Evolutionary conservation across 1,284 basidiomycete species (phyloP).

Genomic region (Puccinia brachypodii): DNA sequence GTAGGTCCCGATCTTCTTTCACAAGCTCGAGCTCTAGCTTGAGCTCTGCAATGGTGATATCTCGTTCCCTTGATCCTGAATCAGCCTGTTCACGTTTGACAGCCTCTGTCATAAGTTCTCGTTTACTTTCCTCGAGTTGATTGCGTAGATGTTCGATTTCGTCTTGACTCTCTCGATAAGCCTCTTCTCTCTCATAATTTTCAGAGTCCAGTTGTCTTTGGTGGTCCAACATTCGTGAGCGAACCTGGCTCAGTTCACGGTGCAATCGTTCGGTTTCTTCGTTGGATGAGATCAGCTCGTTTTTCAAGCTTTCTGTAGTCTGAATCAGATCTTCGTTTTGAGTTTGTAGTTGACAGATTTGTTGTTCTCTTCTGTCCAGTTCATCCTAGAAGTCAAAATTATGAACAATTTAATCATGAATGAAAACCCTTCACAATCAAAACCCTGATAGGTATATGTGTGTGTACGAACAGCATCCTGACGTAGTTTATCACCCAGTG

Average conservation of each 20-base stretch:
- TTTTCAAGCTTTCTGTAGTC: constrained; percentile 72
- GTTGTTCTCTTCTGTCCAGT: constrained; percentile 81
- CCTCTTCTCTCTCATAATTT: constrained; percentile 71
- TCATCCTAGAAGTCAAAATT: constrained; percentile 71
- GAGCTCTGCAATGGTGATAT: constrained; percentile 70
- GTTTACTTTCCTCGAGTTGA: constrained; percentile 85
- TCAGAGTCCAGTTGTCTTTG: constrained; percentile 63
- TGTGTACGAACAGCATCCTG: constrained; percentile 82
- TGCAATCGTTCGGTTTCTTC: constrained; percentile 71
- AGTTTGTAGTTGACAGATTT: constrained; percentile 70
- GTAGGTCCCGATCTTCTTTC: constrained; percentile 65
- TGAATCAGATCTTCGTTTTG: constrained; percentile 72
- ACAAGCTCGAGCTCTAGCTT: constrained; percentile 64
- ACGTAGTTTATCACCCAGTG: constrained; percentile 87
- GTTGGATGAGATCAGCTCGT: constrained; percentile 72
- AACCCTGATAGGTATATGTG: constrained; percentile 23
- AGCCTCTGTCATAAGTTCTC: constrained; percentile 71
- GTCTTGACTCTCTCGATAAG: constrained; percentile 73
- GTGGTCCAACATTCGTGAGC: constrained; percentile 61
- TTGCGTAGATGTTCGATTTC: constrained; percentile 80
- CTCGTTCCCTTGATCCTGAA: constrained; percentile 64
- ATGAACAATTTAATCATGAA: constrained; percentile 30
- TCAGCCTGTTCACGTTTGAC: constrained; percentile 69
- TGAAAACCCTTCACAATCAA: background rate
- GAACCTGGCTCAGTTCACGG: constrained; percentile 66